Conservation (phyloP, 2,329 filamentous ascomycete species). For the Fusarium pseudonygamai region DNA sequence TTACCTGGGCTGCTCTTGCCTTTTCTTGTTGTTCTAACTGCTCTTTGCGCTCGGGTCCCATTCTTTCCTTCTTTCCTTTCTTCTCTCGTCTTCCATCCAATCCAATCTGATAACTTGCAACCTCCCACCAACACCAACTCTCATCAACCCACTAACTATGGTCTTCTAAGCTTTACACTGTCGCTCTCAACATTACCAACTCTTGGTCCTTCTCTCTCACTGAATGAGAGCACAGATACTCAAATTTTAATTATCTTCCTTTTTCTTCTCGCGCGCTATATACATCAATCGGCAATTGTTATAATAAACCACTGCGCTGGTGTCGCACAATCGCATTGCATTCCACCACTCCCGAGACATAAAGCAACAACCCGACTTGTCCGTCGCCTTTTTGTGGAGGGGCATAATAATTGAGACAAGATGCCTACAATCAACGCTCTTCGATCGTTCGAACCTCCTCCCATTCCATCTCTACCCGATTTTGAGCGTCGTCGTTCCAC, state of each 20-base stretch:
- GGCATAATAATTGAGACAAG: not conserved
- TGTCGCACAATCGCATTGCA: constrained; percentile 12
- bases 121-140: not conserved
- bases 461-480: constrained; percentile 39
- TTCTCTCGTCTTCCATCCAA: constrained; percentile 12
- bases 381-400: not conserved
- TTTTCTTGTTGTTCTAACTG: not conserved
- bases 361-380: not conserved
- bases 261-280: not conserved
- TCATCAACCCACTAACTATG: not conserved
- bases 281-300: not conserved
- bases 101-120: constrained; percentile 2
- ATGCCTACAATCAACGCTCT: constrained; percentile 43
- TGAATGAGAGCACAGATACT: not conserved
- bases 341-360: constrained; percentile 7
- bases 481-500: constrained; percentile 41
- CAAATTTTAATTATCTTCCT: not conserved
- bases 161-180: constrained; percentile 5
- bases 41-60: constrained; percentile 1
- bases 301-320: not conserved
- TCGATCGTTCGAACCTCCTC: constrained; percentile 40
- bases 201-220: not conserved
- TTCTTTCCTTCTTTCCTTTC: constrained; percentile 26
- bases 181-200: constrained; percentile 1
- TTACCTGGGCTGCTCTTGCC: not conserved